Base-by-base conservation (phyloP, 2,329 filamentous ascomycete species). In the Dothideomycetidae sp. region DNA sequence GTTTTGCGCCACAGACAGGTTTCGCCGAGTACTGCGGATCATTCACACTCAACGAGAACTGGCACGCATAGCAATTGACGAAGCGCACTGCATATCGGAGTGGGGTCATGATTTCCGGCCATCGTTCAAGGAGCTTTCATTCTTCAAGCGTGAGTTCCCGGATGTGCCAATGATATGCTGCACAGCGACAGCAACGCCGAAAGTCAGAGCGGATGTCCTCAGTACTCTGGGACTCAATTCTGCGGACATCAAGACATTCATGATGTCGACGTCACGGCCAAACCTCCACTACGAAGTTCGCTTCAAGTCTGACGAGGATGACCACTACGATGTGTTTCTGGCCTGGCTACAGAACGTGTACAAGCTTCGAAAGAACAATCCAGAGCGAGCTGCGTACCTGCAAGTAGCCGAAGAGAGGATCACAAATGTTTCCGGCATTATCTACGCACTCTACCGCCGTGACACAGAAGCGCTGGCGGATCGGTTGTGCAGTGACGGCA, bases 41-140 rank as follows among this genome's bases (percentile, higher is more conserved):
- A 78, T 94, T 10, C 66, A 94, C 53, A 64, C 74, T 41, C 85
- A 94, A 55, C 72, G 73, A 40, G 83, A 94, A 58, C 71, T 96
- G n/a, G 78, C 80, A 7, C 75, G 88, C 10, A 74, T 96, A 45
- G 88, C 81, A 33, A 77, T 96, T 40, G 88, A 96, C 52, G 88
- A 96, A 61, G 88, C 88, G 2, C 88, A 96, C 57, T 96, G 88
- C 56, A 93, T 96, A 48, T 93, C 83, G 15, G 86, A 94, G 75
- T 94, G 88, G 88, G 88, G 88, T 2, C 86, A 96, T 55, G 88
- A 96, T 57, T 96, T 96, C 54, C 79, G 88, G n/a, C 81, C 78
- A 23, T 81, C 85, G 40, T 96, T 93, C 59, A 85, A 90, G 53
- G 73, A 79, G 13, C 68, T 96, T 5, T 78, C 73, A 2, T 94